Evolutionary conservation across 176 grass and related monocot species (phyloP).

Genomic region (Panicum miliaceum): DNA sequence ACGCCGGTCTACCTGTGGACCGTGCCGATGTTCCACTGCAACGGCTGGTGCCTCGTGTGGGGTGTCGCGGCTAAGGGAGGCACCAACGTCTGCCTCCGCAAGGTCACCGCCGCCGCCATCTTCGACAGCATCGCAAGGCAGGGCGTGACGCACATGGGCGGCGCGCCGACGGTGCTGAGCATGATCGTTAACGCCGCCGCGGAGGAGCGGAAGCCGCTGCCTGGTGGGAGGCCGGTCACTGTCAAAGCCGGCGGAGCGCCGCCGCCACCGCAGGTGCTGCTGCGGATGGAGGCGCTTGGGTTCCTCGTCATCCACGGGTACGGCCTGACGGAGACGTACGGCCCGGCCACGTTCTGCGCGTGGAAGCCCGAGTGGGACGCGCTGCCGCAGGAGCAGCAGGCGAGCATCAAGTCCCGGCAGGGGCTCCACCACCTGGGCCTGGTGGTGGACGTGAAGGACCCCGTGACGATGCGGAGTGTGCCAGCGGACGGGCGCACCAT

Average conservation of each 20-base stretch:
- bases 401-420: slow-evolving; percentile 55
- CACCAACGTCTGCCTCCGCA: slow-evolving; percentile 55
- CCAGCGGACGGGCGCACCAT: slow-evolving; percentile 56
- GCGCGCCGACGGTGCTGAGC: slow-evolving; percentile 62
- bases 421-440: slow-evolving; percentile 56
- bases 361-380: slow-evolving; percentile 73
- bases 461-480: slow-evolving; percentile 56
- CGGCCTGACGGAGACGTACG: slow-evolving; percentile 72
- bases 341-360: slow-evolving; percentile 50
- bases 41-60: slow-evolving; percentile 71
- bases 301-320: slow-evolving; percentile 59
- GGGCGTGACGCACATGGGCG: slow-evolving; percentile 64
- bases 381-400: slow-evolving; percentile 48
- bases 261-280: slow-evolving; percentile 49
- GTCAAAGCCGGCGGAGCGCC: slow-evolving; percentile 63
- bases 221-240: slow-evolving; percentile 18
- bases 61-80: slow-evolving; percentile 64
- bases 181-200: slow-evolving; percentile 61
- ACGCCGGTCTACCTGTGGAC: slow-evolving; percentile 67
- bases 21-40: slow-evolving; percentile 76
- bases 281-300: slow-evolving; percentile 59
- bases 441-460: slow-evolving; percentile 63
- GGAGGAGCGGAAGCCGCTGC: slow-evolving; percentile 29
- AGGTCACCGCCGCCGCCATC: slow-evolving; percentile 49
- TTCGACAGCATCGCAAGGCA: slow-evolving; percentile 51